A percentile compares a stretch with the other conserved stretches of the same genome.
Conservation (phyloP, 148 eudicot species). For the Chenopodium album region DNA sequence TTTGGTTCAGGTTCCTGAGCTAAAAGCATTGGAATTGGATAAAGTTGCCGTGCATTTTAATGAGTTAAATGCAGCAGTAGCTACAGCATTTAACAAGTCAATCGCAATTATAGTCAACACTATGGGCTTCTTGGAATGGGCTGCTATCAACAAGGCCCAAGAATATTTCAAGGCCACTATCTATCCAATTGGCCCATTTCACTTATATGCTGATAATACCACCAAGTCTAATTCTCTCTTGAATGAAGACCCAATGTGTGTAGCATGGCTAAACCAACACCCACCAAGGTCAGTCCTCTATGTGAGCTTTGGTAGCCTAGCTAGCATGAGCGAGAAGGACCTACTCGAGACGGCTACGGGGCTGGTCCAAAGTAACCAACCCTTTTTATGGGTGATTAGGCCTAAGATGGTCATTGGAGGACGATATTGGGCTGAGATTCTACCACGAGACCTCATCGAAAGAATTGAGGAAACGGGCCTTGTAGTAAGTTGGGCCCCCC, state of each 20-base stretch:
- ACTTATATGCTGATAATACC: too few species aligned
- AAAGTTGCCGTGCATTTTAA: too few species aligned
- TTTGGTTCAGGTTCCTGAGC: too few species aligned
- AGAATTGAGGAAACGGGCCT: too few species aligned
- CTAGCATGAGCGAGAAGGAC: slow-evolving; percentile 27
- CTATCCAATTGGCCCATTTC: too few species aligned
- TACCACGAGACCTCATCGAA: too few species aligned
- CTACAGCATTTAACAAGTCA: not conserved
- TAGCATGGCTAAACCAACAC: slow-evolving; percentile 39
- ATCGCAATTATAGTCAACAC: slow-evolving; percentile 15
- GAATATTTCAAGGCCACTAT: not conserved
- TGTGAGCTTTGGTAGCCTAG: slow-evolving; percentile 51
- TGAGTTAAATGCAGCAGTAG: too few species aligned
- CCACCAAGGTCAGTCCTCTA: slow-evolving; percentile 37
- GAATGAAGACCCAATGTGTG: slow-evolving; percentile 26
- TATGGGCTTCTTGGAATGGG: slow-evolving; percentile 16
- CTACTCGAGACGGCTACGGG: slow-evolving; percentile 36
- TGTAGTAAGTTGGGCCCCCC: too few species aligned
- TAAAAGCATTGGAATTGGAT: too few species aligned
- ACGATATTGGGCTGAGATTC: too few species aligned
- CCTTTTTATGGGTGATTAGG: too few species aligned
- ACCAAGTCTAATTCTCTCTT: slow-evolving; percentile 21
- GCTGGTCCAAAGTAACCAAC: not conserved
- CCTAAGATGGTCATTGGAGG: too few species aligned
- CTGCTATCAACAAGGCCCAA: not conserved